These are phyloP conservation scores for Quercus tomentella DNA, from an alignment of 331 rosid species.

Conservation along the genomic window DNA sequence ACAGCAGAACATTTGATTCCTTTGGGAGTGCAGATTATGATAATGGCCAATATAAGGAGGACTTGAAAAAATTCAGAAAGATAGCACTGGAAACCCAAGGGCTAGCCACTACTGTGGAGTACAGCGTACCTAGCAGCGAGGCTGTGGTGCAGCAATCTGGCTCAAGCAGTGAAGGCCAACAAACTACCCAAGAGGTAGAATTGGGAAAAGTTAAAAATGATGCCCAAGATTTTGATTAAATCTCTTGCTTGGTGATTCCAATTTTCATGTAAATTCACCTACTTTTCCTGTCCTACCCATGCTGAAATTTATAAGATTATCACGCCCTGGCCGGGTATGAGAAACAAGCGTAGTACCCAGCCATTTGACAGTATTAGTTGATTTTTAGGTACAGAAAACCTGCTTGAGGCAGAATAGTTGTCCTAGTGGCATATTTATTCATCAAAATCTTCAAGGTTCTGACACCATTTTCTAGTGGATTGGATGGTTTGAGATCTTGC, in stretches of 20 bases:
- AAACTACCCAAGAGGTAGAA: conserved; percentile 34
- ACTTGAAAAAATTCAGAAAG: conserved; percentile 35
- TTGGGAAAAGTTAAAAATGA: conserved; percentile 15
- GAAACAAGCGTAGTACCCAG: neutral
- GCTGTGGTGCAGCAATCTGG: conserved; percentile 28
- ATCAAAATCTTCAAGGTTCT: neutral
- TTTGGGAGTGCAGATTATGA: conserved; percentile 33
- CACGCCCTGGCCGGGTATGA: neutral
- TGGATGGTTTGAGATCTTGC: neutral
- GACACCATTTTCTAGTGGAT: neutral
- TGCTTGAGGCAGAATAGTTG: conserved; percentile 5
- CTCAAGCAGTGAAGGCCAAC: conserved; percentile 46
- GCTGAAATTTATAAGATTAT: neutral
- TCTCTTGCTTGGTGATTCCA: conserved; percentile 12
- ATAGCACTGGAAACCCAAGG: conserved; percentile 34
- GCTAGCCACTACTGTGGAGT: conserved; percentile 21
- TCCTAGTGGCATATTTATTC: neutral
- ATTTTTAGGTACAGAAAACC: neutral
- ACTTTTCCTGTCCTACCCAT: neutral
- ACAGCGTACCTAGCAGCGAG: conserved; percentile 45
- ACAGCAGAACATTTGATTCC: conserved; percentile 26
- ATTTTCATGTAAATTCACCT: neutral
- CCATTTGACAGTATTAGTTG: conserved; percentile 6
- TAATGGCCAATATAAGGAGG: conserved; percentile 33
- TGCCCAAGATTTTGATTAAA: conserved; percentile 9